Conservation (phyloP, 2,329 filamentous ascomycete species). For the Penicillium aurantiogriseum region DNA sequence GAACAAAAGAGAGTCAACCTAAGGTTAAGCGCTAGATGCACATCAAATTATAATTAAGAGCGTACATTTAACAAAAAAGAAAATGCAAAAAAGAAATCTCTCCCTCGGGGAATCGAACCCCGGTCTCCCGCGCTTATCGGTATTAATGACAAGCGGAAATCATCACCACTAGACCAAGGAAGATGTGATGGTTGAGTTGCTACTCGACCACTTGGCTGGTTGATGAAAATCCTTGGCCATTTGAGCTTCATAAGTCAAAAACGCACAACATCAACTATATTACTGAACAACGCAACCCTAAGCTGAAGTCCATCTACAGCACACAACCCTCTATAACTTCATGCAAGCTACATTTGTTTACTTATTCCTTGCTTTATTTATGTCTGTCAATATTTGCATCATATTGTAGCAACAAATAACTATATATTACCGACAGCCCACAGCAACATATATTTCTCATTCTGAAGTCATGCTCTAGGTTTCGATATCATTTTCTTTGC, state of each 20-base stretch:
- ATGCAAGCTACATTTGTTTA: not conserved
- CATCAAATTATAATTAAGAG: not conserved
- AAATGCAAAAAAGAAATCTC: conserved; percentile 14
- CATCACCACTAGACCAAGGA: conserved; percentile 33
- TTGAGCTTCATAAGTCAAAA: not conserved
- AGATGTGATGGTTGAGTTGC: conserved; percentile 22
- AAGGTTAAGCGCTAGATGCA: not conserved
- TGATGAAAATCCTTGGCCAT: not conserved
- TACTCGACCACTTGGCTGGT: conserved; percentile 27
- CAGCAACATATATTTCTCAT: too few relatives aligned
- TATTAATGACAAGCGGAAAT: conserved; percentile 32
- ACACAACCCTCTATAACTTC: not conserved
- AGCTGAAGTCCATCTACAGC: not conserved
- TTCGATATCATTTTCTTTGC: too few relatives aligned
- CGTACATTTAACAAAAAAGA: not conserved
- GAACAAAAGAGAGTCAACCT: too few relatives aligned
- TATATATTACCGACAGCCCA: too few relatives aligned
- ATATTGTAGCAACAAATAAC: too few relatives aligned
- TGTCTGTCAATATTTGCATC: too few relatives aligned
- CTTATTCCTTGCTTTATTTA: too few relatives aligned
- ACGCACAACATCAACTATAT: too few relatives aligned
- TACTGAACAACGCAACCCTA: not conserved
- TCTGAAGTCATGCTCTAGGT: too few relatives aligned
- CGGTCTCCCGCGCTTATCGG: conserved; percentile 35
- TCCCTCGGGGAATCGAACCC: conserved; percentile 38